Conservation (phyloP, 345 rosid genomes). For the Hirschfeldia incana region DNA sequence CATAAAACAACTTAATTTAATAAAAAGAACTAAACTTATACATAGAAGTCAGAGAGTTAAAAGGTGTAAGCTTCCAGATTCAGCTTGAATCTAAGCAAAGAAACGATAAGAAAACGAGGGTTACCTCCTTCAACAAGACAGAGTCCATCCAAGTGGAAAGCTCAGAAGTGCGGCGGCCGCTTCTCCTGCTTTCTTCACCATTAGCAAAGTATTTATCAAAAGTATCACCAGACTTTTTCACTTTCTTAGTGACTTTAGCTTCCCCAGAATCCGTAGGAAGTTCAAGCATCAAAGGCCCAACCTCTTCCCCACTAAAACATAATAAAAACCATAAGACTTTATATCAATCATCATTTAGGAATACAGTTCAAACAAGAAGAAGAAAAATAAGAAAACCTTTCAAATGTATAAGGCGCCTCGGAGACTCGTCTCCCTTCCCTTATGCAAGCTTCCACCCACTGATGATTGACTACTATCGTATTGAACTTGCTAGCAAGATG, state of each 20-base stretch:
- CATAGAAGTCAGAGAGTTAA: too few species aligned
- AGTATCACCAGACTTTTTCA: constrained; percentile 37
- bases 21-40: too few species aligned
- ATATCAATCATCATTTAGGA: not conserved
- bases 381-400: constrained; percentile 49
- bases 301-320: constrained; percentile 67
- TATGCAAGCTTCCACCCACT: constrained; percentile 82
- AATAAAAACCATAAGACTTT: not conserved
- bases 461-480: constrained; percentile 65
- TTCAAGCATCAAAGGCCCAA: constrained; percentile 58
- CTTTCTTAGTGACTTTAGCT: constrained; percentile 34
- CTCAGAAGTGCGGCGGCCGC: constrained; percentile 36
- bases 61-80: too few species aligned
- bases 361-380: not conserved
- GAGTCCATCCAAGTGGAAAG: constrained; percentile 56
- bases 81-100: too few species aligned
- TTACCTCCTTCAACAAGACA: constrained; percentile 63
- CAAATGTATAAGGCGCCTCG: constrained; percentile 56
- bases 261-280: constrained; percentile 39
- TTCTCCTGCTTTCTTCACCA: constrained; percentile 30
- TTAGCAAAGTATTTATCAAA: constrained; percentile 31
- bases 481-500: constrained; percentile 60
- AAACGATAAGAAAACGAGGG: too few species aligned
- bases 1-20: too few species aligned
- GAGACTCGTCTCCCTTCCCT: constrained; percentile 61